Evolutionary conservation across 805 yeast species (phyloP), one percentile per base, ranked within the genome.

Genomic region (Candida methanosorbosa): DNA sequence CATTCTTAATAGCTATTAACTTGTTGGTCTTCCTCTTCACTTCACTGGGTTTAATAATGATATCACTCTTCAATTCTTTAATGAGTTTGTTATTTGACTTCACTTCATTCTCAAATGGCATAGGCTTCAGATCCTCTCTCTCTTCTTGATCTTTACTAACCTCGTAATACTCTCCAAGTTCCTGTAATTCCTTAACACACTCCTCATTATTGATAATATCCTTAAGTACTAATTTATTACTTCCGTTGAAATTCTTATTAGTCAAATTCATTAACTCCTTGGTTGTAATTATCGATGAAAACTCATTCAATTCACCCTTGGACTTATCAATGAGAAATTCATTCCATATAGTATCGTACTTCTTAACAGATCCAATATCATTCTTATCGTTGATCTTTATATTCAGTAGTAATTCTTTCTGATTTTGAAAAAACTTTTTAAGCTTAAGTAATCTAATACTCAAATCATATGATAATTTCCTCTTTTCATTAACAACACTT

Each of bases 181-280:
- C n/a, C n/a, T n/a, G n/a, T n/a, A n/a, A n/a, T n/a, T n/a, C n/a
- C n/a, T n/a, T n/a, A n/a, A n/a, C n/a, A n/a, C n/a, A n/a, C n/a
- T n/a, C n/a, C n/a, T n/a, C n/a, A n/a, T n/a, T n/a, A n/a, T n/a
- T n/a, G n/a, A n/a, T n/a, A n/a, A n/a, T n/a, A n/a, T n/a, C n/a
- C n/a, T n/a, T n/a, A n/a, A n/a, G n/a, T n/a, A n/a, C n/a, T n/a
- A n/a, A n/a, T n/a, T n/a, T n/a, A n/a, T n/a, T n/a, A n/a, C n/a
- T n/a, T n/a, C n/a, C n/a, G n/a, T n/a, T 47, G 11, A 60, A 54
- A 28, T 45, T 45, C 1, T 46, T 40, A 18, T 46, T 46, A 3
- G 63, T 54, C 6, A 58, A 42, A 11, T 45, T 26, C 9, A 32
- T 36, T 36, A 65, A 62, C 32, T 64, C 68, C 8, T 49, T 50